Percentiles rank a stretch among this genome's conserved stretches.
Conservation (phyloP, 2,329 filamentous ascomycete species). For the Clonostachys chloroleuca region DNA sequence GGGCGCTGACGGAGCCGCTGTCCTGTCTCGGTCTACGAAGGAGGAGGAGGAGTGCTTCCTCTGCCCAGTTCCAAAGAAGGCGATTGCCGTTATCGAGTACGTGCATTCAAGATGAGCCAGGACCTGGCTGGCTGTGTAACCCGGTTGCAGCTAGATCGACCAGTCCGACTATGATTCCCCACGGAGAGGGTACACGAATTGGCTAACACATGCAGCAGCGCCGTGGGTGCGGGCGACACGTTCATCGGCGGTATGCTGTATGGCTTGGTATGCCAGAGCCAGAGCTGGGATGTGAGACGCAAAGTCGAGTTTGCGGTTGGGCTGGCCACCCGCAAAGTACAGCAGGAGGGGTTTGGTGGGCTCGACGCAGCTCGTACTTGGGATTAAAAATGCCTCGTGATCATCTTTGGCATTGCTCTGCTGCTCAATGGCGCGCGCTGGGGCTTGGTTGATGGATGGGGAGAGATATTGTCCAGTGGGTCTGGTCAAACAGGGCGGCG, state of each 20-base stretch:
- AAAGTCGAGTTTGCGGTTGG: conserved; percentile 59
- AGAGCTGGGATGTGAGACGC: conserved; percentile 40
- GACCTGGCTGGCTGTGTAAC: too few relatives aligned
- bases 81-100: too few relatives aligned
- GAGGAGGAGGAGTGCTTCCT: conserved; percentile 15
- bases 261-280: conserved; percentile 43
- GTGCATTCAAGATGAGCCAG: too few relatives aligned
- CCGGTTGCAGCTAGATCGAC: too few relatives aligned
- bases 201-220: conserved; percentile 34
- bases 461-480: too few relatives aligned
- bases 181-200: not conserved
- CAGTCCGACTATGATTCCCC: not conserved
- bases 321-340: conserved; percentile 64
- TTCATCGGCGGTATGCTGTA: conserved; percentile 71
- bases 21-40: conserved; percentile 16
- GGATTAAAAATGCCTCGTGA: too few relatives aligned
- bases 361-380: conserved; percentile 19
- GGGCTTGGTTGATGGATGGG: too few relatives aligned
- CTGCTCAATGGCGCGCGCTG: too few relatives aligned
- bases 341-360: conserved; percentile 59
- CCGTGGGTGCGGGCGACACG: conserved; percentile 71
- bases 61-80: conserved; percentile 32
- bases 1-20: conserved; percentile 44
- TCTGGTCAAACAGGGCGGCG: too few relatives aligned
- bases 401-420: too few relatives aligned